phyloP scores from a whole-genome alignment of 768 basidiomycete genomes.

The Tylopilus intermedius region DNA sequence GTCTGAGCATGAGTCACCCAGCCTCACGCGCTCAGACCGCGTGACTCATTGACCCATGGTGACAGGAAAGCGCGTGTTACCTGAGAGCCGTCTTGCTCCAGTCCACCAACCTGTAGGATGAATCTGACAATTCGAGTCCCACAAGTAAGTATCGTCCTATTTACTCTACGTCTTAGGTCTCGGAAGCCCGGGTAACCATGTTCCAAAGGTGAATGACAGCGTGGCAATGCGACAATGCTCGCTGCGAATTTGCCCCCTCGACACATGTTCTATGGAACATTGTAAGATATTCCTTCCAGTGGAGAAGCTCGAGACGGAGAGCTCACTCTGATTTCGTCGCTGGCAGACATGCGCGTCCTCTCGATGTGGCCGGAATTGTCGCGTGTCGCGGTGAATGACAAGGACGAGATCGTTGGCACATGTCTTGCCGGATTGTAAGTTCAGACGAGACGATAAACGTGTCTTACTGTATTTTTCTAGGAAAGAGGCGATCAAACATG shows the following conservation, averaged over 20 bases:
- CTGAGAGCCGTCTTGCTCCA: not conserved
- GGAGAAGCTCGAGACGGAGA: not conserved
- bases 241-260: not conserved
- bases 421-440: slow-evolving; percentile 12
- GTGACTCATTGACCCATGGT: not conserved
- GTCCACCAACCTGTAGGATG: not conserved
- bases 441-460: not conserved
- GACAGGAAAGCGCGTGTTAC: not conserved
- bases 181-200: not conserved
- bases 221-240: slow-evolving; percentile 1
- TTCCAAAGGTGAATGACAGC: slow-evolving; percentile 1
- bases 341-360: not conserved
- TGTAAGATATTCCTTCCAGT: not conserved
- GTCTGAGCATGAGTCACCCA: not conserved
- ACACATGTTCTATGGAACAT: not conserved
- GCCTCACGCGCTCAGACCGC: not conserved
- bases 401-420: slow-evolving; percentile 1
- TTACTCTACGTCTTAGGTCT: not conserved
- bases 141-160: not conserved
- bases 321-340: not conserved
- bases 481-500: slow-evolving; percentile 2
- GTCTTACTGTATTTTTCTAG: not conserved
- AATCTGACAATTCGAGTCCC: not conserved
- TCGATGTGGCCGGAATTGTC: slow-evolving; percentile 1
- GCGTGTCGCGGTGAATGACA: slow-evolving; percentile 1